Evolutionary conservation across 257 asterid genomes (phyloP).

Genomic region (Solanum verrucosum): DNA sequence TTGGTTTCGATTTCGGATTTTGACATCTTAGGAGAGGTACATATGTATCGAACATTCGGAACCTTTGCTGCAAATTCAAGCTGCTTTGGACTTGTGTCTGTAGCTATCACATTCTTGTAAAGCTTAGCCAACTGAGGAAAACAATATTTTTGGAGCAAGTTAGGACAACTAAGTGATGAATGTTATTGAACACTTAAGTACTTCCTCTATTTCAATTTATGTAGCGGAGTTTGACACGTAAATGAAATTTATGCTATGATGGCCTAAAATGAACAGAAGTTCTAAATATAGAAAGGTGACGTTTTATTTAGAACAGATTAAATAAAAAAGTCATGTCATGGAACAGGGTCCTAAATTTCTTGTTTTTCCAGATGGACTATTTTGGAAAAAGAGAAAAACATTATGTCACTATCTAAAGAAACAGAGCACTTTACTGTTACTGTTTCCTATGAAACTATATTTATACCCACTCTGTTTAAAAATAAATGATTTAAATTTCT

Average conservation of each 20-base stretch:
- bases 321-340: not conserved
- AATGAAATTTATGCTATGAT: no score
- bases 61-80: slow-evolving; percentile 12
- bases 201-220: not conserved
- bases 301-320: no score
- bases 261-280: not conserved
- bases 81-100: slow-evolving; percentile 26
- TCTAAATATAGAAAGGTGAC: no score
- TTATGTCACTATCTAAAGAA: not conserved
- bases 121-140: slow-evolving; percentile 11
- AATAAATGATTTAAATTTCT: no score
- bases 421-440: not conserved
- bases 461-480: not conserved
- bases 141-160: not conserved
- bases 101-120: slow-evolving; percentile 25
- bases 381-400: not conserved
- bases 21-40: slow-evolving; percentile 20
- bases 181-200: not conserved
- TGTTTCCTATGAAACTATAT: not conserved
- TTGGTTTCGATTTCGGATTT: slow-evolving; percentile 6
- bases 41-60: slow-evolving; percentile 16
- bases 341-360: not conserved
- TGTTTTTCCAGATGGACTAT: not conserved
- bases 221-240: not conserved
- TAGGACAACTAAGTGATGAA: not conserved